These are phyloP conservation scores for Eimeria necatrix DNA, from an alignment of 169 alveolate species.

Conservation along the genomic window DNA sequence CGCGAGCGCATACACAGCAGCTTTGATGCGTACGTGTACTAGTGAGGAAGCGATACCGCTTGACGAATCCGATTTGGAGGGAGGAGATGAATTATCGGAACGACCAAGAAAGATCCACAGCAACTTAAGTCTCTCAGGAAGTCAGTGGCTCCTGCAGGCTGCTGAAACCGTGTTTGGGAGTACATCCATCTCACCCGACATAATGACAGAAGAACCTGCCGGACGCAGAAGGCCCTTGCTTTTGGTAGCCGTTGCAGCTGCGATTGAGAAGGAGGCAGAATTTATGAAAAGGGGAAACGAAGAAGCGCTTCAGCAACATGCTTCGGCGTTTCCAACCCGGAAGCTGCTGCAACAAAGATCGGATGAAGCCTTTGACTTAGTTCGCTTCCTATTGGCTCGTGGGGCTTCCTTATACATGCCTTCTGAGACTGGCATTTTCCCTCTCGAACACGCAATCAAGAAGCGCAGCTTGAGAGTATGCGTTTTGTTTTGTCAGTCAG, in stretches of 20 bases:
- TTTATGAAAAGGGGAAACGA: neutral
- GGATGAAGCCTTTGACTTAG: conserved; percentile 45
- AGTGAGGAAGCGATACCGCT: too few species aligned
- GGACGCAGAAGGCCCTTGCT: conserved; percentile 58
- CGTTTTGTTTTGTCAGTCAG: neutral
- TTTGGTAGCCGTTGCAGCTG: conserved; percentile 51
- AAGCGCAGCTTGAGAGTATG: conserved; percentile 58
- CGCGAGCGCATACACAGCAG: too few species aligned
- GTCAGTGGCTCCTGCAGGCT: conserved; percentile 72
- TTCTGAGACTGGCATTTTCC: conserved; percentile 39
- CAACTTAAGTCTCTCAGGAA: neutral
- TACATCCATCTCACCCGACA: conserved; percentile 38
- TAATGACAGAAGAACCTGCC: conserved; percentile 59
- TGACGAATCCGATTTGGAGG: too few species aligned
- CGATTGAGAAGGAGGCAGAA: neutral
- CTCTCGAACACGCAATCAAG: conserved; percentile 58
- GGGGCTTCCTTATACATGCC: conserved; percentile 64
- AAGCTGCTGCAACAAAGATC: neutral
- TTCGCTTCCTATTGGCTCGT: conserved; percentile 54
- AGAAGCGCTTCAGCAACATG: neutral
- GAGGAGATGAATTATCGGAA: too few species aligned
- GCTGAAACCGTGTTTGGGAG: conserved; percentile 27
- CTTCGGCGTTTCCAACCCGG: neutral
- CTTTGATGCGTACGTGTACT: too few species aligned
- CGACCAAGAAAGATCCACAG: too few species aligned